A percentile compares a stretch with the other conserved stretches of the same genome.
phyloP scores from a whole-genome alignment of 495 filamentous ascomycete species.

The Neurospora sp. region DNA sequence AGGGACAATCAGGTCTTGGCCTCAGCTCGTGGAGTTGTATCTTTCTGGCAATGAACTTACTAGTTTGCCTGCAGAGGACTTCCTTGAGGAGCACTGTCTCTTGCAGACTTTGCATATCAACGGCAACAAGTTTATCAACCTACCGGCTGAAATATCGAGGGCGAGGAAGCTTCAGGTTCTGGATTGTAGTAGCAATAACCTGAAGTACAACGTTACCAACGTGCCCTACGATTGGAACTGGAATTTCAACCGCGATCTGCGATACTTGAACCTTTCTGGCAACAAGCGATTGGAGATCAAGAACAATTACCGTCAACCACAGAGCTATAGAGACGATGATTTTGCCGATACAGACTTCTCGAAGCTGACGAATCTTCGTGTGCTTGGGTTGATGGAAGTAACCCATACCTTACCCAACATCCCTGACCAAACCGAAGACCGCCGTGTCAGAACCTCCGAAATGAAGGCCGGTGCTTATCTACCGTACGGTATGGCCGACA shows the following conservation, averaged over 20 bases:
- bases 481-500: conserved; percentile 96
- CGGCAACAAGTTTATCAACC: conserved; percentile 90
- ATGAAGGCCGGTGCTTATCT: conserved; percentile 69
- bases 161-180: conserved; percentile 80
- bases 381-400: conserved; percentile 95
- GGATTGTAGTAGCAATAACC: conserved; percentile 89
- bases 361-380: conserved; percentile 70
- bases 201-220: conserved; percentile 99
- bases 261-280: conserved; percentile 92
- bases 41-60: conserved; percentile 92
- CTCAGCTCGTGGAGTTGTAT: conserved; percentile 80
- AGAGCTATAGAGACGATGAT: conserved; percentile 43
- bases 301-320: conserved; percentile 19
- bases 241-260: conserved; percentile 93
- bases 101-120: conserved; percentile 93
- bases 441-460: conserved; percentile 89
- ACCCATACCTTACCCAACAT: conserved; percentile 80
- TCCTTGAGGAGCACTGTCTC: conserved; percentile 69
- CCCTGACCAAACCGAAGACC: conserved; percentile 90
- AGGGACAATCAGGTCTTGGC: conserved; percentile 78
- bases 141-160: conserved; percentile 92
- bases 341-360: conserved; percentile 82
- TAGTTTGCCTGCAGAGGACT: conserved; percentile 81
- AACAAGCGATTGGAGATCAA: conserved; percentile 98
- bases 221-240: conserved; percentile 99